Evolutionary conservation across 352 stramenopile genomes (phyloP), one percentile per base, ranked within the genome.

Genomic region (Phytophthora brassicae): DNA sequence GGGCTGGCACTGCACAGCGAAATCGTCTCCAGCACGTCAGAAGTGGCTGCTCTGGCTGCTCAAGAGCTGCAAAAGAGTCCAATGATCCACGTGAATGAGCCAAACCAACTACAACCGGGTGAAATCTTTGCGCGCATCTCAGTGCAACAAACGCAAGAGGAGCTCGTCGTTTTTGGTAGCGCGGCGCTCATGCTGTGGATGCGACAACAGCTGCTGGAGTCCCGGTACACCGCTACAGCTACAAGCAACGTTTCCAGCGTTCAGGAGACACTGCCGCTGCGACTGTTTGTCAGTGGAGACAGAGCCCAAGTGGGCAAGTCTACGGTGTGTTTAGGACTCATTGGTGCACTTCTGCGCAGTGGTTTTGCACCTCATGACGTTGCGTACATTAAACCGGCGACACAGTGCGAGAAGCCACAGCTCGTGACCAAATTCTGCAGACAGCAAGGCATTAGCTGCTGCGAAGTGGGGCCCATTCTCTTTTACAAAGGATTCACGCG

Each of bases 301-400:
- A 70, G 82, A 54, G 84, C 92, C 12, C 90, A 98, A 59, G 96
- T 99, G 0, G 97, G 96, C 59, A 99, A 99, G 74, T 98, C 94
- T 6, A 98, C 89, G 24, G 86, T 98, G 20, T 99, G 94, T 76
- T 78, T 99, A 33, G 96, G 94, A 4, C 64, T 99, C 6, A 66
- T 99, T 9, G 95, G 92, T 2, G 74, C 82, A 26, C 68, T 99
- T 6, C 68, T 99, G 17, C 53, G 72, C n/a, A 68, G 74, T 23
- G 84, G 84, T 17, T 93, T 84, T 33, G 24, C 51, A 3, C 63
- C 92, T 0, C 53, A 59, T 8, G 85, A 95, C n/a, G 70, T 99
- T 31, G 96, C 84, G 20, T 99, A 99, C 81, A 99, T 99, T 61
- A 99, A 99, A 74, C 96, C 97, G 2, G 95, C 94, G 16, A 99